Evolutionary conservation across 2,329 filamentous ascomycete genomes (phyloP).

Genomic region (Penicillium sp.): DNA sequence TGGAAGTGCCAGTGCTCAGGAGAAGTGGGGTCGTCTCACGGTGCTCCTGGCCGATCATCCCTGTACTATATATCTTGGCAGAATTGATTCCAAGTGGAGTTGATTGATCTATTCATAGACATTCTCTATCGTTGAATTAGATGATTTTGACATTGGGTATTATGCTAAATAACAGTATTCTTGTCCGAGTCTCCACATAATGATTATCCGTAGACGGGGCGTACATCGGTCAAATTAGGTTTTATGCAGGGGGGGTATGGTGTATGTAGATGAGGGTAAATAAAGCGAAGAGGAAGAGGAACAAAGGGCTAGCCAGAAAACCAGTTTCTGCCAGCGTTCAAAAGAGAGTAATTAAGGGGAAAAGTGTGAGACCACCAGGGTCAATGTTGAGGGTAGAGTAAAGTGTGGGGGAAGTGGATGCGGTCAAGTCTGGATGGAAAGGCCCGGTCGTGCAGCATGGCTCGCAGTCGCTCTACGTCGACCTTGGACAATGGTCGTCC

Average conservation of each 20-base stretch:
- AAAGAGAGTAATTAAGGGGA: neutral
- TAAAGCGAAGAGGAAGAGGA: neutral
- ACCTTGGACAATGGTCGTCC: slow-evolving; percentile 64
- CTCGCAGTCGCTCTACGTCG: slow-evolving; percentile 40
- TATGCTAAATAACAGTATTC: slow-evolving; percentile 30
- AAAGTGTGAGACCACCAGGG: slow-evolving; percentile 10
- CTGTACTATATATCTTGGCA: no score
- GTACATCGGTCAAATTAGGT: slow-evolving; percentile 26
- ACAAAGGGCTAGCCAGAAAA: neutral
- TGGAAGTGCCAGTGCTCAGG: slow-evolving; percentile 4
- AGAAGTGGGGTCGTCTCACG: slow-evolving; percentile 13
- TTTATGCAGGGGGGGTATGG: slow-evolving; percentile 13
- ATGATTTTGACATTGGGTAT: slow-evolving; percentile 25
- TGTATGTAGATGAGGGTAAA: slow-evolving; percentile 1
- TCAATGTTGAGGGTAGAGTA: no score
- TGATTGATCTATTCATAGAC: no score
- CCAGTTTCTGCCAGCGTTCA: neutral
- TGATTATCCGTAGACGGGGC: slow-evolving; percentile 22
- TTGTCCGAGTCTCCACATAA: slow-evolving; percentile 22
- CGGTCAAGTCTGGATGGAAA: slow-evolving; percentile 23
- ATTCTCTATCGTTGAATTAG: no score
- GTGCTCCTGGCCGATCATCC: no score
- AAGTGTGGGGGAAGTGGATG: neutral
- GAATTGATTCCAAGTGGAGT: neutral
- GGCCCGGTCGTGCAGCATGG: slow-evolving; percentile 21